Percentiles rank a stretch among this genome's conserved stretches.
Evolutionary conservation across 2,329 filamentous ascomycete species (phyloP).

Genomic region (Ophiostoma ips): DNA sequence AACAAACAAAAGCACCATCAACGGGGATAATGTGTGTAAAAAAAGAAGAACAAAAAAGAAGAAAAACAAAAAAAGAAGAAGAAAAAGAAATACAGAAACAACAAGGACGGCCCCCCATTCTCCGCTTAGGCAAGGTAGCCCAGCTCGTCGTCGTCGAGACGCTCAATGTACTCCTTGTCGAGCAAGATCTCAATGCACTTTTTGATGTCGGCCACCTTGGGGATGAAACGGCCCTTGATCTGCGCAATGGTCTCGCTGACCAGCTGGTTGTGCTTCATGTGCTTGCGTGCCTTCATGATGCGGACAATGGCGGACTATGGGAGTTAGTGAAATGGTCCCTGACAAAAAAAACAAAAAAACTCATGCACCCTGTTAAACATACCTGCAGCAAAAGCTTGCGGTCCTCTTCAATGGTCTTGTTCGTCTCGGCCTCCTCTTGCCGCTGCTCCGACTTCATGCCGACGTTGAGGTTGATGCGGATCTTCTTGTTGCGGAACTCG

Average conservation of each 20-base stretch:
- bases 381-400: conserved; percentile 94
- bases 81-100: background rate
- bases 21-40: background rate
- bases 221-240: conserved; percentile 83
- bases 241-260: conserved; percentile 93
- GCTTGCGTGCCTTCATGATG: conserved; percentile 99
- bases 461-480: conserved; percentile 92
- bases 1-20: background rate
- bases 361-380: no score
- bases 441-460: conserved; percentile 91
- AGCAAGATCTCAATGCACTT: conserved; percentile 98
- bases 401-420: conserved; percentile 99
- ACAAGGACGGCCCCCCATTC: no score
- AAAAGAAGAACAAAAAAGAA: background rate
- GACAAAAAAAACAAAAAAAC: no score
- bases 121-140: conserved; percentile 73
- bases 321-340: no score
- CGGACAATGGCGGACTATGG: conserved; percentile 94
- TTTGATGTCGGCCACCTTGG: conserved; percentile 92
- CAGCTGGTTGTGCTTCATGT: conserved; percentile 92
- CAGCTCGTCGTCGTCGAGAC: conserved; percentile 84
- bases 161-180: conserved; percentile 97
- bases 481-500: conserved; percentile 97
- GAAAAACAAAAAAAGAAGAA: background rate
- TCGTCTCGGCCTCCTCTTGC: conserved; percentile 90